Evolutionary conservation across 75 land plant species (phyloP).

Genomic region (Sequoia sempervirens): DNA sequence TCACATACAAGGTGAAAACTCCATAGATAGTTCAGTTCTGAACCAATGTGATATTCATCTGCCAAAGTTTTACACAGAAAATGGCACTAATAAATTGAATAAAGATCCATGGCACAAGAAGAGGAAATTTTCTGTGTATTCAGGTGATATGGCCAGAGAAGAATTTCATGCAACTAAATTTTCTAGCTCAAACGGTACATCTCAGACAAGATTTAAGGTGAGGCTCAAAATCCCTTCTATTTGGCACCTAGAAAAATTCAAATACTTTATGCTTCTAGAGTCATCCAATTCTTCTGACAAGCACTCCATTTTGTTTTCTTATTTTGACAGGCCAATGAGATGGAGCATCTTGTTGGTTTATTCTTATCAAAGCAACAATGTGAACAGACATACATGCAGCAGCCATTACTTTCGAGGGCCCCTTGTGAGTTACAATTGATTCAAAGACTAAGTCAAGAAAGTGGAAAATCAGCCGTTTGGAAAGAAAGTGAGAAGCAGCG

Average conservation of each 20-base stretch:
- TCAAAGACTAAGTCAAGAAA: background rate
- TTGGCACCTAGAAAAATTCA: background rate
- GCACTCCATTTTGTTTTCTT: background rate
- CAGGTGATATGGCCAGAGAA: background rate
- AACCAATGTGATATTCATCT: background rate
- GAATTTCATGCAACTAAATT: background rate
- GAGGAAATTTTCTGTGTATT: background rate
- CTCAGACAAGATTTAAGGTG: background rate
- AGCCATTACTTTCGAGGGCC: background rate
- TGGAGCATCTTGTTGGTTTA: background rate
- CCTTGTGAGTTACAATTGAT: conserved; percentile 1
- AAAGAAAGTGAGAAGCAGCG: background rate
- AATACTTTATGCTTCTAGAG: background rate
- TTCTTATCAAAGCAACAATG: background rate
- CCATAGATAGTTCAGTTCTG: background rate
- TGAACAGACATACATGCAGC: background rate
- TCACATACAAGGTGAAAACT: background rate
- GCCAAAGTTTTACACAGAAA: background rate
- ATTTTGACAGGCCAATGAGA: background rate
- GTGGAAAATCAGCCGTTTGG: background rate
- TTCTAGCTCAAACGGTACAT: background rate
- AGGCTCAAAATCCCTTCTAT: background rate
- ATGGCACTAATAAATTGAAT: background rate
- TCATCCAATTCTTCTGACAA: background rate
- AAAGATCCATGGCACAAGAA: background rate